phyloP scores from a whole-genome alignment of 2,329 filamentous ascomycete species.

The Mollisia scopiformis region DNA sequence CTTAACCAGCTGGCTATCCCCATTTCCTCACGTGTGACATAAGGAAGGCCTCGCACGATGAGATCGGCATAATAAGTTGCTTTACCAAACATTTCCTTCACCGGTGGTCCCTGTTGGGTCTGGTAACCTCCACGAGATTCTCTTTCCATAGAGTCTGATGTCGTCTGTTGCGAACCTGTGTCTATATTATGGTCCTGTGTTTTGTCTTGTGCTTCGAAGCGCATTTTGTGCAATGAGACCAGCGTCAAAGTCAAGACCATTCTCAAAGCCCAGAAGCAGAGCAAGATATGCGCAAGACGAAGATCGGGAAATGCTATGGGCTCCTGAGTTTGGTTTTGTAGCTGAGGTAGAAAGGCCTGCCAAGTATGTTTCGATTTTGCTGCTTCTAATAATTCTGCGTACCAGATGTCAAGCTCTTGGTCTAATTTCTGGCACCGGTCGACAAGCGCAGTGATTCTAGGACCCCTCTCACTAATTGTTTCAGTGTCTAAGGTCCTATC shows the following conservation, averaged over 20 bases:
- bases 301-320: background rate
- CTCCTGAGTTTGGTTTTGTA: background rate
- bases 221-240: background rate
- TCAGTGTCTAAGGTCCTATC: background rate
- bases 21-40: background rate
- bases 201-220: background rate
- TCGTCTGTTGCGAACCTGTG: too few relatives aligned
- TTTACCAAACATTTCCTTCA: too few relatives aligned
- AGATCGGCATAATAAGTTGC: background rate
- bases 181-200: too few relatives aligned
- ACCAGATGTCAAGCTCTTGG: background rate
- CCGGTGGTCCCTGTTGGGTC: too few relatives aligned
- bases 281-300: background rate
- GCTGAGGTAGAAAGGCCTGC: background rate
- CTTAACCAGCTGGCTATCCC: background rate
- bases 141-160: too few relatives aligned
- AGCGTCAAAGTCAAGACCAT: background rate
- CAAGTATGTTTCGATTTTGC: background rate
- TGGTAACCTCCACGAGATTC: too few relatives aligned
- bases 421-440: background rate
- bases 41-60: background rate
- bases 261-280: background rate
- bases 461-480: background rate
- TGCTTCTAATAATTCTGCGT: background rate
- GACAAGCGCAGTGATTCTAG: background rate